Base-by-base conservation (phyloP, 2,329 filamentous ascomycete species). In the Aspergillus sp. region DNA sequence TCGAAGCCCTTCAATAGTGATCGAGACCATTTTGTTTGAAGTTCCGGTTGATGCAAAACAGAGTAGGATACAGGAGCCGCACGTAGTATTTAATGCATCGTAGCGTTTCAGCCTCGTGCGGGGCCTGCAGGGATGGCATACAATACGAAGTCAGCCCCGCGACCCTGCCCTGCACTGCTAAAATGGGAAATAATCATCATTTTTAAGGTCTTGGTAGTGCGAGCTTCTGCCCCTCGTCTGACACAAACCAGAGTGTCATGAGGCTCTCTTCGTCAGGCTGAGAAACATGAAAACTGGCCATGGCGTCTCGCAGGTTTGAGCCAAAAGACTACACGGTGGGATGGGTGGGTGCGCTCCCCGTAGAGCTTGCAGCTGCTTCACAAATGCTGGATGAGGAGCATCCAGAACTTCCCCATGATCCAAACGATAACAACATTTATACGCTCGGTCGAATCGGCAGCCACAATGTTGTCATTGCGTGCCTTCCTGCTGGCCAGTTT, bases 351-450 rank as follows among this genome's bases (percentile, higher is more conserved):
- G 51, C 51, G 11, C 40, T 53, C 2, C 51, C 51, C 2, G 9
- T 44, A 9, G 51, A 53, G 17, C 27, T 44, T 11, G 27, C 39
- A 1, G 39, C 51, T 2, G 51, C 51, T 0, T 19, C 27, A 17
- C n/a, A 15, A n/a, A 44, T 53, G 17, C 41, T 53, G 15, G 51
- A 53, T 12, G 39, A 53, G 51, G 24, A 45, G 31, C n/a, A 52
- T 7, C 15, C 19, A 7, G n/a, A 19, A 2, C 39, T 44, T 14
- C 39, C 27, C 5, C 23, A 53, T 19, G 17, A 19, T n/a, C 21
- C 43, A 2, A 21, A 19, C 7, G 51, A 53, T 9, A 14, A 21
- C 17, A 44, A 37, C 51, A 6, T 35, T 12, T 53, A 53, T 17
- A 44, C 39, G 14, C 40, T 44, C 11, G 51, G 51, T 5, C 21